Evolutionary conservation across 2,329 filamentous ascomycete genomes (phyloP), one percentile per base, ranked within the genome.

Genomic region (Albophoma yamanashiensis): DNA sequence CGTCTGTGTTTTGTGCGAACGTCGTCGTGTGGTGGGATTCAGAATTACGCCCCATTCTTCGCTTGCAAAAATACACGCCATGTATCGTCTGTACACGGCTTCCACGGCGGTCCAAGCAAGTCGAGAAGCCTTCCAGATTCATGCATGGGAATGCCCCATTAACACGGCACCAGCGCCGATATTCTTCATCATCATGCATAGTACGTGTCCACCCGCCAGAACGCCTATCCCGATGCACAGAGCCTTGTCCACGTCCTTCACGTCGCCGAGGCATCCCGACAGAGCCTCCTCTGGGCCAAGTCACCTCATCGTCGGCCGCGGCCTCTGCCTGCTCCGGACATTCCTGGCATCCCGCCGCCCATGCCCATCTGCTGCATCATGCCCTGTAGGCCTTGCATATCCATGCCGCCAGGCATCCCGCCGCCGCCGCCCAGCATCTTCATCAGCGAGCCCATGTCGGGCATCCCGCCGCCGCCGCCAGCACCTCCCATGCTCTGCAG

Each of bases 371-470:
- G 83, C 72, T 82, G 78, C 89, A 90, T 82, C 89, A 94, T 91
- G 66, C 89, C 87, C 71, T 88, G 55, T 2, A 57, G 55, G 15
- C 40, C 40, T 17, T 36, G 85, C 85, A 94, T 89, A 63, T 88
- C 87, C 75, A 88, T 83, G 61, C 89, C 82, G 36, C 87, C 86
- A 63, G 88, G 87, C 79, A 92, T 86, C 27, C 76, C 87, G 7
- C 85, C 86, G 34, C 78, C 84, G 31, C 85, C 87, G 6, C 85
- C 86, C 1, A 97, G 83, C 89, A 96, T 95, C 80, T 94, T 93
- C 84, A 95, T 93, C 76, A 97, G 82, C 60, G 87, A 87, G 39
- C 85, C 85, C 82, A 97, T 89, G 68, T 95, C 91, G 0, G 88
- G 88, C 88, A 92, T 91, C 7, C 82, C 82, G 47, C 78, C 87